These are phyloP conservation scores for Apiospora saccharicola DNA, from an alignment of 2,329 filamentous ascomycete genomes.

Conservation along the genomic window DNA sequence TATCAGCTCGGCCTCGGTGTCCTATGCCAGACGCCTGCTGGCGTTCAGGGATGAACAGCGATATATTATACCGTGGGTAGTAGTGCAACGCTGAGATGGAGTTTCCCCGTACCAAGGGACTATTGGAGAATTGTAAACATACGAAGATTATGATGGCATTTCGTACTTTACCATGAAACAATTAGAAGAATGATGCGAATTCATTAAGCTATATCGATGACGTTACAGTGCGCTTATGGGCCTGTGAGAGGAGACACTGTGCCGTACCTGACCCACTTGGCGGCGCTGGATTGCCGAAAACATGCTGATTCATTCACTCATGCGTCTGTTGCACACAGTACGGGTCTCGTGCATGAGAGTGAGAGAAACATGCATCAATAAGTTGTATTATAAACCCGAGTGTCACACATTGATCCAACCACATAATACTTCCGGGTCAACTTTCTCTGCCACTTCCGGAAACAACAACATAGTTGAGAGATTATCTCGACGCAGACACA, in stretches of 20 bases:
- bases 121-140: not conserved
- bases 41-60: conserved; percentile 25
- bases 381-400: not conserved
- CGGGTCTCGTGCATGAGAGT: not conserved
- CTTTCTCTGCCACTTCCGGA: too few species aligned
- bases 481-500: too few species aligned
- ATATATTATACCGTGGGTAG: not conserved
- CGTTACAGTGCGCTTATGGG: not conserved
- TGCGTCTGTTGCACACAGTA: not conserved
- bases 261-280: not conserved
- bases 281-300: not conserved
- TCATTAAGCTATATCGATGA: not conserved
- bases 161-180: conserved; percentile 1
- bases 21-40: conserved; percentile 44
- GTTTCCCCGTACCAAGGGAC: too few species aligned
- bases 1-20: conserved; percentile 40
- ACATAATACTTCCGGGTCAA: too few species aligned
- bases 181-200: not conserved
- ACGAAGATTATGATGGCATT: not conserved
- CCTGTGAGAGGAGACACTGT: not conserved
- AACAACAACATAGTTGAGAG: not conserved
- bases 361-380: not conserved
- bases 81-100: not conserved
- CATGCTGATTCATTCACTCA: conserved; percentile 12
- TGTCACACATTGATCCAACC: too few species aligned